These are phyloP conservation scores for Colletotrichum caudatum DNA, from an alignment of 2,329 filamentous ascomycete genomes.

Conservation along the genomic window DNA sequence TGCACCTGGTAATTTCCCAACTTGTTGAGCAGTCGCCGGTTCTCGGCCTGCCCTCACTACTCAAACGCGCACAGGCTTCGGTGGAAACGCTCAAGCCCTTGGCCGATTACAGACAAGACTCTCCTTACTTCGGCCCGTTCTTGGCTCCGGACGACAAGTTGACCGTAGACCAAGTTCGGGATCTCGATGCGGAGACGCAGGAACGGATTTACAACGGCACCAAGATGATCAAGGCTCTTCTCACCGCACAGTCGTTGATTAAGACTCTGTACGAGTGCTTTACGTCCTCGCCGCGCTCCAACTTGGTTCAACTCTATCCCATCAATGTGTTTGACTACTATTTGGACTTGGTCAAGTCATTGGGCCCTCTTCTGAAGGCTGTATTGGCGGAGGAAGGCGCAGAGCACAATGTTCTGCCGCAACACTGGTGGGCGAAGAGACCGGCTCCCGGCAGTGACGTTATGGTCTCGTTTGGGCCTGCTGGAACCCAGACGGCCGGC, in stretches of 20 bases:
- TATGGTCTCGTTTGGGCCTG: slow-evolving; percentile 21
- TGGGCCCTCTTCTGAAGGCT: slow-evolving; percentile 82
- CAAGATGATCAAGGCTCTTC: slow-evolving; percentile 79
- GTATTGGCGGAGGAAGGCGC: slow-evolving; percentile 88
- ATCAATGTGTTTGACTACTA: slow-evolving; percentile 91
- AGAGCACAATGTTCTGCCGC: slow-evolving; percentile 79
- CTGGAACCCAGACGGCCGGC: slow-evolving; percentile 22
- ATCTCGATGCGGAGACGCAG: slow-evolving; percentile 52
- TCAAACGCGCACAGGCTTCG: slow-evolving; percentile 78
- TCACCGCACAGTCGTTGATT: slow-evolving; percentile 81
- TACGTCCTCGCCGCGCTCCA: slow-evolving; percentile 74
- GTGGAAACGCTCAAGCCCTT: slow-evolving; percentile 77
- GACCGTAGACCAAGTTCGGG: slow-evolving; percentile 50
- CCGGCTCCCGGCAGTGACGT: slow-evolving; percentile 35
- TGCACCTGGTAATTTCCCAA: slow-evolving; percentile 80
- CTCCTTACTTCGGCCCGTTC: slow-evolving; percentile 78
- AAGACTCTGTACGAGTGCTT: slow-evolving; percentile 82
- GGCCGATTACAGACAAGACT: slow-evolving; percentile 61
- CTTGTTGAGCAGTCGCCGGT: slow-evolving; percentile 86
- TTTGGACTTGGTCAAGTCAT: slow-evolving; percentile 75
- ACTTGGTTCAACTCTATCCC: slow-evolving; percentile 74
- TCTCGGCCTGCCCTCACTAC: slow-evolving; percentile 82
- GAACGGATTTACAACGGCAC: slow-evolving; percentile 75
- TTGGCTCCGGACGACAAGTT: slow-evolving; percentile 60
- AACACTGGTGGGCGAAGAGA: slow-evolving; percentile 64